Conservation (phyloP, 768 basidiomycete genomes). For the Pisolithus orientalis region DNA sequence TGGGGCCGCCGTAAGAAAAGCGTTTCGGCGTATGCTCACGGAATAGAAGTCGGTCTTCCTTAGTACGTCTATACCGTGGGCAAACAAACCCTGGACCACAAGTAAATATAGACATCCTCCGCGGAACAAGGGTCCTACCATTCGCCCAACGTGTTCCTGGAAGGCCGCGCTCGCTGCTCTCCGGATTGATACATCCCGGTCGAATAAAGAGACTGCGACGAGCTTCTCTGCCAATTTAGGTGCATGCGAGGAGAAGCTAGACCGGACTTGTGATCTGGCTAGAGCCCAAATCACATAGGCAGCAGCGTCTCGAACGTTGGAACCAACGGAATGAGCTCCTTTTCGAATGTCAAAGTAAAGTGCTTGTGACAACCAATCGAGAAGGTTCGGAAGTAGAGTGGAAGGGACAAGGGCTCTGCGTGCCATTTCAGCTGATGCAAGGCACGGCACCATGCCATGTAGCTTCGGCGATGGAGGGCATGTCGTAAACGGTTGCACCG, state of each 20-base stretch:
- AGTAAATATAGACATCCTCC: conserved; percentile 11
- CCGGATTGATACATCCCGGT: conserved; percentile 91
- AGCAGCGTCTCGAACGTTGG: conserved; percentile 91
- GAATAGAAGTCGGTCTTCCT: conserved; percentile 93
- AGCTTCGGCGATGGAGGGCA: conserved; percentile 72
- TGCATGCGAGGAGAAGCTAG: conserved; percentile 55
- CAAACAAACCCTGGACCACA: conserved; percentile 67
- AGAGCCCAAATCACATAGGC: conserved; percentile 94
- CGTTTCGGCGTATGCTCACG: conserved; percentile 77
- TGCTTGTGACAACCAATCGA: conserved; percentile 82
- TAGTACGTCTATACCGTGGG: conserved; percentile 91
- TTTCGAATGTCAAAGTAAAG: conserved; percentile 89
- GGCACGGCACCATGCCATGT: conserved; percentile 95
- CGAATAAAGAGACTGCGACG: conserved; percentile 77
- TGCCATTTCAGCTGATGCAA: conserved; percentile 90
- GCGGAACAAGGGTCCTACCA: conserved; percentile 45
- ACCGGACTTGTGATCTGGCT: conserved; percentile 66
- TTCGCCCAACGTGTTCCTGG: conserved; percentile 93
- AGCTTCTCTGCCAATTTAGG: conserved; percentile 61
- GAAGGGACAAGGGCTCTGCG: conserved; percentile 66
- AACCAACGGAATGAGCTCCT: conserved; percentile 89
- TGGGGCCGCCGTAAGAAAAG: conserved; percentile 80
- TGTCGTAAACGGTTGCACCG: conserved; percentile 59
- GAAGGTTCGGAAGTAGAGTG: conserved; percentile 51
- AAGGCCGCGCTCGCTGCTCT: conserved; percentile 96